Evolutionary conservation across 108 stramenopile species (phyloP), one percentile per base, ranked within the genome.

Genomic region (Nitzschia sp.): DNA sequence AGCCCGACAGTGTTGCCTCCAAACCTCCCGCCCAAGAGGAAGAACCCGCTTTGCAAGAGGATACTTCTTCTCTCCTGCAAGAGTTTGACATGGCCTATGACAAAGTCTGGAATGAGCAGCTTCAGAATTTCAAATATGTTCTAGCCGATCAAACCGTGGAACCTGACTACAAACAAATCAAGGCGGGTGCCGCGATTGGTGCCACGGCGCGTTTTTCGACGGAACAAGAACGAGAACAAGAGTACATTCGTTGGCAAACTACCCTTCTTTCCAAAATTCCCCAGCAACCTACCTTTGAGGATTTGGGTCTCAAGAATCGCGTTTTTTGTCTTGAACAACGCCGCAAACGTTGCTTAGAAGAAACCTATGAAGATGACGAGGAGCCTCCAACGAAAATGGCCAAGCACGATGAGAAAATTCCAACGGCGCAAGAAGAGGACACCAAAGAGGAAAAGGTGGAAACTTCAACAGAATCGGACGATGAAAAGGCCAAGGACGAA

Each of bases 271-370:
- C 67, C 6, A 69, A 74, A 50, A 87, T 92, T 69, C 86, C 85
- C 5, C 71, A 87, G 24, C 87, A 87, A 62, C 84, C 86, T 0
- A 85, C 86, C 22, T 85, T 85, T 70, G 86, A 78, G 8, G 90
- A 91, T 34, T 60, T 91, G 41, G 86, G 87, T 19, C 46, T 79
- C 40, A 79, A 84, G 12, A 73, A 70, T 40, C 56, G 75, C 42
- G 75, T 85, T 0, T 91, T 88, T 77, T 63, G 76, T 58, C 38
- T 81, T 63, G 87, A 88, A 75, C 71, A 80, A 61, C 76, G 90
- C 14, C 58, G 68, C 14, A 75, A 81, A 24, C 70, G 67, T 19
- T 71, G 57, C 56, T 12, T 73, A 38, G 72, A 73, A 65, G 71
- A 72, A 42, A 59, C n/a, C 8, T 62, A 61, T 26, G 41, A 50